Percentiles rank a stretch among this genome's conserved stretches.
Evolutionary conservation across 1,284 basidiomycete genomes (phyloP).

Genomic region (Cryptococcus sp.): DNA sequence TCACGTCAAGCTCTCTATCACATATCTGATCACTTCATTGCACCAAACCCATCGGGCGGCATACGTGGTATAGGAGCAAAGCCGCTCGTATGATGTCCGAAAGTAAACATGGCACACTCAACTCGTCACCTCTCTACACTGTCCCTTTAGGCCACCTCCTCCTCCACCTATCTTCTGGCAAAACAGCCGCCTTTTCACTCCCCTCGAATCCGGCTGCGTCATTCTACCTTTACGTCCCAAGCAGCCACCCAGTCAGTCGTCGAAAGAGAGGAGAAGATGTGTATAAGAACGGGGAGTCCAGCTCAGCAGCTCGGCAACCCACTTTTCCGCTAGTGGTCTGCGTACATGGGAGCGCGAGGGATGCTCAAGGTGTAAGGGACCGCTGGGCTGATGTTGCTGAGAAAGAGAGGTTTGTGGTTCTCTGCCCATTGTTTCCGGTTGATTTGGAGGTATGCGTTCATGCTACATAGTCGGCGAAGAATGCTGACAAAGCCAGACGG

Average conservation of each 20-base stretch:
- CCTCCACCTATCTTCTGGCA: background rate
- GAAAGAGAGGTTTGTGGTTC: constrained; percentile 10
- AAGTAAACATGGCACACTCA: no score
- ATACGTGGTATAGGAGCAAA: no score
- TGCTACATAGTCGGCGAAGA: no score
- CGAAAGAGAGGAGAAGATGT: background rate
- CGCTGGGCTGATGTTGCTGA: constrained; percentile 9
- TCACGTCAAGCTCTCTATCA: no score
- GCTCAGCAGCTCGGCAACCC: background rate
- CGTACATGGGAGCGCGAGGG: constrained; percentile 12
- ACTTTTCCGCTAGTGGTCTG: constrained; percentile 9
- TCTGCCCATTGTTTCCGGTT: constrained; percentile 12
- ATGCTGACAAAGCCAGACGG: constrained; percentile 7
- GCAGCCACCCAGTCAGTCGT: constrained; percentile 11
- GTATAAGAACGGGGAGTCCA: background rate
- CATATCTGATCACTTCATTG: no score
- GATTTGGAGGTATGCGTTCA: constrained; percentile 7
- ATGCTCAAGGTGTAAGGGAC: constrained; percentile 12
- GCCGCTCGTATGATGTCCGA: no score
- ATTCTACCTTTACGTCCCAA: constrained; percentile 17
- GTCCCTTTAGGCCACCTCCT: background rate
- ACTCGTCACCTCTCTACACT: background rate
- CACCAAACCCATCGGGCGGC: no score
- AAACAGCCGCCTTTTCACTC: background rate
- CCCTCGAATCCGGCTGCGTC: background rate